These are phyloP conservation scores for Sporisorium iseilematis-ciliati DNA, from an alignment of 1,284 basidiomycete genomes.

Conservation along the genomic window DNA sequence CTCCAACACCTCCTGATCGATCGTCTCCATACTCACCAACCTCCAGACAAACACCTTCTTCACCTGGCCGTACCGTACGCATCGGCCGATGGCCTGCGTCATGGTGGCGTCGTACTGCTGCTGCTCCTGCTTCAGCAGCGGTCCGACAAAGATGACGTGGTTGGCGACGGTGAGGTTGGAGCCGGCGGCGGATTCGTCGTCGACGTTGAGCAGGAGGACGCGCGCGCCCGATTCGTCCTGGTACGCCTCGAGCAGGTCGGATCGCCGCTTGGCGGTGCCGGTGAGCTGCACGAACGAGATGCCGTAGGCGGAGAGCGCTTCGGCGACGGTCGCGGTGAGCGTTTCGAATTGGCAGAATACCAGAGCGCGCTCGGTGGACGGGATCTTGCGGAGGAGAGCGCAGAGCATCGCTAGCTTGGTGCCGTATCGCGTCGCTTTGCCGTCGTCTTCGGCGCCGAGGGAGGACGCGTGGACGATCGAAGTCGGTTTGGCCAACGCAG, in stretches of 20 bases:
- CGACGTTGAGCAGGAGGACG: conserved; percentile 88
- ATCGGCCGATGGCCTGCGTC: conserved; percentile 58
- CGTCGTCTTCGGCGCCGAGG: conserved; percentile 55
- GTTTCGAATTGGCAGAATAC: conserved; percentile 95
- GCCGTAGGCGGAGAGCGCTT: conserved; percentile 80
- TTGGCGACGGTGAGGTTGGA: conserved; percentile 91
- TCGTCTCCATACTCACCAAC: conserved; percentile 50
- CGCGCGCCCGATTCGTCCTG: conserved; percentile 75
- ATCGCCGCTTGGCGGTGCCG: conserved; percentile 75
- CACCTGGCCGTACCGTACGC: conserved; percentile 54
- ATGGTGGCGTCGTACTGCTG: conserved; percentile 59
- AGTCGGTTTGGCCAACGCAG: conserved; percentile 48
- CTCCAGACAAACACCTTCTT: conserved; percentile 57
- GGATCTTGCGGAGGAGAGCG: conserved; percentile 82
- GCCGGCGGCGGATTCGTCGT: conserved; percentile 94
- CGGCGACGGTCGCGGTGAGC: conserved; percentile 87
- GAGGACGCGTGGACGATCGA: conserved; percentile 52
- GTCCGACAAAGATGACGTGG: conserved; percentile 93
- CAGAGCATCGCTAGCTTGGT: conserved; percentile 88
- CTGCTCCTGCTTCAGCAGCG: conserved; percentile 80
- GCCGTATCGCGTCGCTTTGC: conserved; percentile 81
- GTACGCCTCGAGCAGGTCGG: conserved; percentile 74
- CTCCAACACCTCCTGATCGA: conserved; percentile 56
- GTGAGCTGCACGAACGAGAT: conserved; percentile 84
- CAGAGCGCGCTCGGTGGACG: conserved; percentile 82